Base-by-base conservation (phyloP, 2,329 filamentous ascomycete genomes). In the Apiospora aurea region DNA sequence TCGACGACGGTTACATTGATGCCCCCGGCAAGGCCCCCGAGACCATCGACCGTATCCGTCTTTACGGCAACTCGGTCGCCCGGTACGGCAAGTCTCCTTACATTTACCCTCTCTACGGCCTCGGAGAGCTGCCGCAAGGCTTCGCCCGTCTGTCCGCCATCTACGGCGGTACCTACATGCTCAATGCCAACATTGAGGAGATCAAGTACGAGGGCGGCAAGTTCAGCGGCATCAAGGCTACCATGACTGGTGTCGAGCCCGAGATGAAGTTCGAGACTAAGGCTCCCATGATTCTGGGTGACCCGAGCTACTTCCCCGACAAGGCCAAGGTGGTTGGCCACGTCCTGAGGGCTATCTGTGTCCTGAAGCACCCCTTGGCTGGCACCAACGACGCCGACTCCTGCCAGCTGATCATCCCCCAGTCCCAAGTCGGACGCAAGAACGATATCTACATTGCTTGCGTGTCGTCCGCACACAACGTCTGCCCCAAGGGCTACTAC, bases 81-180 rank as follows among this genome's bases (percentile, higher is more conserved):
- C 91, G 96, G 75, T 98, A 98, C 84, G 96, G 96, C 84, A 98
- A 98, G 86, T 98, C 95, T 16, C 97, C 96, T 66, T 99, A 98
- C 87, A 98, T 99, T 86, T 99, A 99, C 88, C 97, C 96, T 68
- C 91, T 98, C 44, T 99, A 99, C 86, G 96, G 96, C 74, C 91
- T 99, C 69, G 96, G 94, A 81, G 96, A 99, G 87, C 92, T 99
- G 71, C 97, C 96, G 47, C 96, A 99, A 85, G 96, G 96, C 73
- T 99, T 99, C 80, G 96, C 96, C 75, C 95, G 96, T 83, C 90
- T 99, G 71, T 98, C 95, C 53, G 96, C 96, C 82, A 98, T 99
- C 84, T 98, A 99, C 81, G 96, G 96, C 76, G 96, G 96, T 78
- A 99, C 96, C 69, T 99, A 99, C 86, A 99, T 99, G 95, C 92